A percentile compares a stretch with the other conserved stretches of the same genome.
phyloP scores from a whole-genome alignment of 306 rosid species.

The Vigna unguiculata region DNA sequence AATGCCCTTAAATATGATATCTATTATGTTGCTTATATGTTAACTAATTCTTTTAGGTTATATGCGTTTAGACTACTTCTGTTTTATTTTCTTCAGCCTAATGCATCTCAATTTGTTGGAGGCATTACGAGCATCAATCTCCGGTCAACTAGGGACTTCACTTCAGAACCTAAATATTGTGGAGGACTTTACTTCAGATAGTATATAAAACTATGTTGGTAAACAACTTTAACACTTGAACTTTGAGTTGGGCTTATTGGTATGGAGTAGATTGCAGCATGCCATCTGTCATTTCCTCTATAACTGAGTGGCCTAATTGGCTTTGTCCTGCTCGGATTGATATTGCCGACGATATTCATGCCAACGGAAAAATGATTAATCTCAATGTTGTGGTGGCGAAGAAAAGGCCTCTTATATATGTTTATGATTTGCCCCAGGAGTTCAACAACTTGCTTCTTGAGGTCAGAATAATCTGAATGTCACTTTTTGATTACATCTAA shows the following conservation, averaged over 20 bases:
- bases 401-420: conserved; percentile 92
- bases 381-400: conserved; percentile 70
- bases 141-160: conserved; percentile 78
- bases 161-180: conserved; percentile 74
- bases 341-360: conserved; percentile 57
- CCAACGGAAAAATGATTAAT: conserved; percentile 52
- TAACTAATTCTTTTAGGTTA: not conserved
- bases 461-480: conserved; percentile 61
- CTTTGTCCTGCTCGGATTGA: conserved; percentile 86
- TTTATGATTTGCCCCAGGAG: conserved; percentile 84
- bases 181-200: too few relatives aligned
- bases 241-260: too few relatives aligned
- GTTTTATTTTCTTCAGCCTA: conserved; percentile 25
- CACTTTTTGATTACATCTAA: conserved; percentile 35
- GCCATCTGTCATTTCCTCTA: conserved; percentile 75
- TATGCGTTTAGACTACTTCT: not conserved
- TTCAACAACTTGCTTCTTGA: conserved; percentile 92
- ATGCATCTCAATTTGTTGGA: conserved; percentile 62
- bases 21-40: conserved; percentile 12
- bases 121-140: conserved; percentile 84
- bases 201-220: too few relatives aligned
- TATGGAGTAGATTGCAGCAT: conserved; percentile 95
- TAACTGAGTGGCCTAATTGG: conserved; percentile 92
- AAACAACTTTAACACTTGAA: too few relatives aligned
- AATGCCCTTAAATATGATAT: conserved; percentile 34